Percentiles rank a stretch among this genome's conserved stretches.
Conservation (phyloP, 2,329 filamentous ascomycete genomes). For the Karstenula rhodostoma region DNA sequence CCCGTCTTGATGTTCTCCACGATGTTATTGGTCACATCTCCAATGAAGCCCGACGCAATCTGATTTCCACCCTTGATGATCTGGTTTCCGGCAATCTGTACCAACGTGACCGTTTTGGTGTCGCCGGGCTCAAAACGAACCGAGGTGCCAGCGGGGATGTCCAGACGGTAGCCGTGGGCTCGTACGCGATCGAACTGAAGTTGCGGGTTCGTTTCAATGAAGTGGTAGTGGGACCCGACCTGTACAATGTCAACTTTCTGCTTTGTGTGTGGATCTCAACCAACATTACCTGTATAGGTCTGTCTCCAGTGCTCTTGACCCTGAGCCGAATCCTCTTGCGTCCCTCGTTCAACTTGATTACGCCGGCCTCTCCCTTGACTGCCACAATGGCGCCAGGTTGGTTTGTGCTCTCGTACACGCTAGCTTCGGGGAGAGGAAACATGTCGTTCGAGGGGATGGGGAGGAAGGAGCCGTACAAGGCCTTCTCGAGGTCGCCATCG, state of each 20-base stretch:
- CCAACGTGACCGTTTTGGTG: constrained; percentile 85
- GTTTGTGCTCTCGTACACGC: constrained; percentile 71
- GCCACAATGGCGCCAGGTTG: constrained; percentile 83
- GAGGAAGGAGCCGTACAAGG: constrained; percentile 90
- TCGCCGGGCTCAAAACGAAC: constrained; percentile 95
- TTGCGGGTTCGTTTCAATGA: constrained; percentile 91
- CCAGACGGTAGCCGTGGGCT: constrained; percentile 84
- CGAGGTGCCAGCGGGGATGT: constrained; percentile 90
- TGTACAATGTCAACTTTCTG: constrained; percentile 38
- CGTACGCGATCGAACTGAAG: constrained; percentile 85
- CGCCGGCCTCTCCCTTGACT: constrained; percentile 69
- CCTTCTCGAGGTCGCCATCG: constrained; percentile 84
- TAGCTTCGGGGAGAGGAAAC: constrained; percentile 71
- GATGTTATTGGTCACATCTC: constrained; percentile 70
- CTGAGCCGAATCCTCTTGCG: constrained; percentile 75
- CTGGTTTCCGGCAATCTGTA: constrained; percentile 83
- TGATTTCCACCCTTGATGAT: constrained; percentile 86
- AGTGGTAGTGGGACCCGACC: constrained; percentile 93
- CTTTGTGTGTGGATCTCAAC: not conserved
- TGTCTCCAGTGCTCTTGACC: constrained; percentile 86
- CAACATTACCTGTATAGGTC: constrained; percentile 78
- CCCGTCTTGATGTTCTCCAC: constrained; percentile 71
- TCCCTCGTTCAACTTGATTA: constrained; percentile 75
- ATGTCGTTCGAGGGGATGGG: constrained; percentile 74
- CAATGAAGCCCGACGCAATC: constrained; percentile 76